Conservation (phyloP, 2,329 filamentous ascomycete genomes). For the Sclerotinia sclerotiorum region DNA sequence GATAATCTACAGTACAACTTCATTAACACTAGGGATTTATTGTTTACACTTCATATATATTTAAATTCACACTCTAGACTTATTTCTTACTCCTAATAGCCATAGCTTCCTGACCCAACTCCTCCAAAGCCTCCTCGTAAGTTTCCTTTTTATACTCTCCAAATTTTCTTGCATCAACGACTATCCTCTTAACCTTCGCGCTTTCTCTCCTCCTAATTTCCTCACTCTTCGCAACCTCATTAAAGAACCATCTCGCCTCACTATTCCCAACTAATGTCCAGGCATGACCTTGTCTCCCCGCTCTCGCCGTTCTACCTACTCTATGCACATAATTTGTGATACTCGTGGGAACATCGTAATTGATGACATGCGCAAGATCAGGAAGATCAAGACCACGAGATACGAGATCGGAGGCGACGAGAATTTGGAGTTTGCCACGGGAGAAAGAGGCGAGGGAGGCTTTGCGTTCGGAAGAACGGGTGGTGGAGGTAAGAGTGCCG, state of each 20-base stretch:
- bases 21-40: not conserved
- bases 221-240: conserved; percentile 65
- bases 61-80: not conserved
- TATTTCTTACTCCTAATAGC: conserved; percentile 19
- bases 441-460: conserved; percentile 68
- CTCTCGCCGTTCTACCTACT: conserved; percentile 86
- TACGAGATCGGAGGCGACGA: conserved; percentile 91
- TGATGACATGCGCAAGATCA: conserved; percentile 79
- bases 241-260: conserved; percentile 86
- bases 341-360: conserved; percentile 86
- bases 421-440: conserved; percentile 62
- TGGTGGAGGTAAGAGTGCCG: conserved; percentile 74
- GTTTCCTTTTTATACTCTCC: conserved; percentile 43
- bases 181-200: conserved; percentile 48
- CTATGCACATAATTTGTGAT: conserved; percentile 85
- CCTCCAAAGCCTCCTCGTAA: conserved; percentile 54
- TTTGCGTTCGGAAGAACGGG: conserved; percentile 67
- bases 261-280: conserved; percentile 83
- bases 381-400: conserved; percentile 85
- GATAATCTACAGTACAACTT: not conserved
- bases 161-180: conserved; percentile 44
- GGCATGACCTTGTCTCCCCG: conserved; percentile 70
- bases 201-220: conserved; percentile 48
- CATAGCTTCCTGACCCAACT: conserved; percentile 28
- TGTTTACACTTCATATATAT: not conserved